Percentiles rank a stretch among this genome's conserved stretches.
phyloP scores from a whole-genome alignment of 441 rosid genomes.

The Gossypium davidsonii region DNA sequence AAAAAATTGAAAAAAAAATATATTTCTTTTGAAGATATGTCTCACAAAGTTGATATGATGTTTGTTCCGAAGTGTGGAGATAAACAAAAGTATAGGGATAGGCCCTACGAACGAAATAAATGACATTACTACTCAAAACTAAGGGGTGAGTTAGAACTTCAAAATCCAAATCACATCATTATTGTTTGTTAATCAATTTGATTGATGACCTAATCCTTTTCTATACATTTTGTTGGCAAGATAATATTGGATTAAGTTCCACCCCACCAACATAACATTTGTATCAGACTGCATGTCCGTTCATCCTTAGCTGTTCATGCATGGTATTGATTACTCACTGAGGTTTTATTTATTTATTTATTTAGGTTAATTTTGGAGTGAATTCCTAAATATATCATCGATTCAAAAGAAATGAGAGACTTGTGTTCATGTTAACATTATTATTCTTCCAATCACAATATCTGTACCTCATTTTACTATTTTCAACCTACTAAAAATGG shows the following conservation, averaged over 20 bases:
- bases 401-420: no score
- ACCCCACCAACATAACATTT: not conserved
- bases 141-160: constrained; percentile 18
- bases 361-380: no score
- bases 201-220: constrained; percentile 31
- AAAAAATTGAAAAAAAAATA: no score
- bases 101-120: not conserved
- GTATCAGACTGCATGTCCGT: not conserved
- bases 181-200: constrained; percentile 27
- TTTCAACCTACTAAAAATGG: no score
- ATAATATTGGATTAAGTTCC: not conserved
- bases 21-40: no score
- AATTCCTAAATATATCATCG: no score
- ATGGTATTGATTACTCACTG: not conserved
- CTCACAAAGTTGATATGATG: no score
- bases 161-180: constrained; percentile 27
- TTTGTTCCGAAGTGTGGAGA: no score
- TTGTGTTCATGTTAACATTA: no score
- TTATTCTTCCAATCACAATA: no score
- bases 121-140: not conserved
- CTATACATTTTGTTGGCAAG: constrained; percentile 15
- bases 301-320: not conserved
- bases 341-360: no score
- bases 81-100: not conserved
- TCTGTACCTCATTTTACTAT: no score